Evolutionary conservation across 352 stramenopile genomes (phyloP).

Genomic region (Globisporangium middletonii): DNA sequence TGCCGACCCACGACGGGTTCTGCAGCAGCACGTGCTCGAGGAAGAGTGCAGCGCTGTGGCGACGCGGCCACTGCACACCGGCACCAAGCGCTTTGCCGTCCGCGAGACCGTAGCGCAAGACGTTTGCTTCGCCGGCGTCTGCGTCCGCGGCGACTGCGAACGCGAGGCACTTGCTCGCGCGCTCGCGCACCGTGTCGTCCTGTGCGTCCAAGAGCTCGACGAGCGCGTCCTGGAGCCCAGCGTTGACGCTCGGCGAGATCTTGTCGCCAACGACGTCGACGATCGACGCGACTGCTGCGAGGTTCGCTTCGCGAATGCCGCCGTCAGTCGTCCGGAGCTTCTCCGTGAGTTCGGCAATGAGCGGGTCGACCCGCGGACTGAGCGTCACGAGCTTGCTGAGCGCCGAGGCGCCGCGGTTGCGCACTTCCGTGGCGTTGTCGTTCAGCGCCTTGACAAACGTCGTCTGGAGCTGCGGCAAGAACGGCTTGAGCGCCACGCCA

Average conservation of each 20-base stretch:
- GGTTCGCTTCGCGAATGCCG: conserved; percentile 73
- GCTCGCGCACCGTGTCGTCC: conserved; percentile 58
- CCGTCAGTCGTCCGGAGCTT: conserved; percentile 57
- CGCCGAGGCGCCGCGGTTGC: conserved; percentile 86
- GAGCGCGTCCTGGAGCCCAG: conserved; percentile 51
- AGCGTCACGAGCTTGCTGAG: conserved; percentile 93
- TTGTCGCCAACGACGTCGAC: conserved; percentile 65
- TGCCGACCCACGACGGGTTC: conserved; percentile 28
- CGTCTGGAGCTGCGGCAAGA: conserved; percentile 99
- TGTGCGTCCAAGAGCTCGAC: conserved; percentile 55
- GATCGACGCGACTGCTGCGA: conserved; percentile 62
- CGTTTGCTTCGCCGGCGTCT: conserved; percentile 25
- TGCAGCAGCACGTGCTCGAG: conserved; percentile 43
- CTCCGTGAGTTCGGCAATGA: conserved; percentile 94
- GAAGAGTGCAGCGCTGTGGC: conserved; percentile 64
- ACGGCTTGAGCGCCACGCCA: conserved; percentile 96
- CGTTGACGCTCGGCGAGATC: conserved; percentile 46
- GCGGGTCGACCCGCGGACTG: conserved; percentile 92
- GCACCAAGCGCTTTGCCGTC: conserved; percentile 26
- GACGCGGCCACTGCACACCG: conserved; percentile 39
- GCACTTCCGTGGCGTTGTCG: conserved; percentile 93
- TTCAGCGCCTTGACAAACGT: conserved; percentile 99
- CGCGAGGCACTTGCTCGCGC: conserved; percentile 65
- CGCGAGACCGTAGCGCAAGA: conserved; percentile 43
- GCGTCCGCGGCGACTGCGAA: conserved; percentile 44